Conservation (phyloP, 2,329 filamentous ascomycete genomes). For the Onygenales sp. region DNA sequence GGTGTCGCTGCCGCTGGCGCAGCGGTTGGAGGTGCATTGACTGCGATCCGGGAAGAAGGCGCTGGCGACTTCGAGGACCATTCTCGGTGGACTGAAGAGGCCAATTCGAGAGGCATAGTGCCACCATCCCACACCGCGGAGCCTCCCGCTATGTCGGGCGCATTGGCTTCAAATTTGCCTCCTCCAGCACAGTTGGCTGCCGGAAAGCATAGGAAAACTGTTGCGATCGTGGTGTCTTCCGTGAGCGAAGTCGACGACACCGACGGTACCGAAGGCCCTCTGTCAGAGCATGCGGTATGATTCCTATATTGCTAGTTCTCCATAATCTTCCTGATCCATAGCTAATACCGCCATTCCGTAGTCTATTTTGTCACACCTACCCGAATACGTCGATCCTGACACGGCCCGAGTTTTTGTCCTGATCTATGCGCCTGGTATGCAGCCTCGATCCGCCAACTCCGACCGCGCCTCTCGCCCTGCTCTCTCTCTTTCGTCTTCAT, state of each 20-base stretch:
- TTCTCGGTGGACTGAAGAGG: constrained; percentile 87
- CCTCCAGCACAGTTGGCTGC: constrained; percentile 20
- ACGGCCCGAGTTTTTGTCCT: constrained; percentile 73
- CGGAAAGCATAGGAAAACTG: constrained; percentile 56
- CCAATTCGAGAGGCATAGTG: constrained; percentile 51
- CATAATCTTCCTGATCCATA: not conserved
- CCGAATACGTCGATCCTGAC: constrained; percentile 63
- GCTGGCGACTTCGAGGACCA: constrained; percentile 73
- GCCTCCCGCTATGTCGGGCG: constrained; percentile 20
- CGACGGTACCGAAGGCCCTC: constrained; percentile 33
- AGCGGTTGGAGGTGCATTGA: constrained; percentile 70
- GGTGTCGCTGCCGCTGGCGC: constrained; percentile 76
- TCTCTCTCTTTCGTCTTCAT: constrained; percentile 66
- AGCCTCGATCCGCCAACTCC: constrained; percentile 42
- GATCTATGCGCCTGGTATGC: constrained; percentile 76
- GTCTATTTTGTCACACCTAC: constrained; percentile 84
- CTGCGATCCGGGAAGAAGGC: constrained; percentile 76
- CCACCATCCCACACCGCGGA: constrained; percentile 8
- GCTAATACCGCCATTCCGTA: constrained; percentile 26
- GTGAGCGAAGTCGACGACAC: constrained; percentile 41
- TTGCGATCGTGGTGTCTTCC: constrained; percentile 83
- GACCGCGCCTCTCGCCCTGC: constrained; percentile 43
- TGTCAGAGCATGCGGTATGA: constrained; percentile 73
- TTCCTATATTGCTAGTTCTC: not conserved
- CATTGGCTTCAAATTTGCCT: constrained; percentile 19